phyloP scores from a whole-genome alignment of 768 basidiomycete genomes.

The Tricholoma sp. region DNA sequence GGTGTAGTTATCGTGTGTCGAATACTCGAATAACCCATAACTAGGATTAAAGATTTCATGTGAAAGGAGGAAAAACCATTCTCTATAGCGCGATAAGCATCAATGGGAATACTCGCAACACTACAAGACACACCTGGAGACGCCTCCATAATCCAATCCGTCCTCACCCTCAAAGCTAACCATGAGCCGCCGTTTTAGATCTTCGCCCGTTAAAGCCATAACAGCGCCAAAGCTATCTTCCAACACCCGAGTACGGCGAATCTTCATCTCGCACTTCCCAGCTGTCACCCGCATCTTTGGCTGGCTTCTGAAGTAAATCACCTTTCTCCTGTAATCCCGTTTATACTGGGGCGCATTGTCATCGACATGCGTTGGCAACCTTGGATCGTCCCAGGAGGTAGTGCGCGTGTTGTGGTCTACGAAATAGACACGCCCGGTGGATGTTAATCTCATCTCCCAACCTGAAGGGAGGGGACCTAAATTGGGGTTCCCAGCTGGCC shows the following conservation, averaged over 20 bases:
- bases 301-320: constrained; percentile 90
- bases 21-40: constrained; percentile 80
- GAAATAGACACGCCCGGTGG: constrained; percentile 82
- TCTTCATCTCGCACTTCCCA: constrained; percentile 84
- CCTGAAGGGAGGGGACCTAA: constrained; percentile 84
- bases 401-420: constrained; percentile 90
- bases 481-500: constrained; percentile 49
- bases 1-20: constrained; percentile 74
- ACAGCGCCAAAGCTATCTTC: constrained; percentile 85
- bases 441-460: constrained; percentile 93
- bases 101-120: not conserved
- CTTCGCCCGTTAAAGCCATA: constrained; percentile 72
- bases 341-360: constrained; percentile 94
- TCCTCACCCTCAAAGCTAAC: constrained; percentile 78
- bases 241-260: constrained; percentile 73
- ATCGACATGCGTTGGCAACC: constrained; percentile 76
- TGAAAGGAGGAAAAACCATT: constrained; percentile 84
- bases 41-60: constrained; percentile 81
- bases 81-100: constrained; percentile 36
- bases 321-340: constrained; percentile 86
- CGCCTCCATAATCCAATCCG: constrained; percentile 74
- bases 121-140: constrained; percentile 48
- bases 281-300: constrained; percentile 73
- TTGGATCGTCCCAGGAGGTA: constrained; percentile 92
- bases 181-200: constrained; percentile 66